Conservation (phyloP, 805 yeast species). For the Pichia heedii region DNA sequence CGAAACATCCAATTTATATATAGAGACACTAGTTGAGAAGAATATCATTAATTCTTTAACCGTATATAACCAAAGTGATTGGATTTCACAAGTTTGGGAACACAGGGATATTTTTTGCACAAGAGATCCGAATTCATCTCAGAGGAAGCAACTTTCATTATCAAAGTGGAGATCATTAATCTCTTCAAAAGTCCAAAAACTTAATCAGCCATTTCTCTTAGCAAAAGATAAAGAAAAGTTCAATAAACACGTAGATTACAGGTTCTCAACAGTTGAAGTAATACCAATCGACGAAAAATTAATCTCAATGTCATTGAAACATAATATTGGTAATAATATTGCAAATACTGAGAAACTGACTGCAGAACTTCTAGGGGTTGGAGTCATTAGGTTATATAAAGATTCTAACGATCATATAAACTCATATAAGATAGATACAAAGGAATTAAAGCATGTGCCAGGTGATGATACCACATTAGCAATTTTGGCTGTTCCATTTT, state of each 20-base stretch:
- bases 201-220: background rate
- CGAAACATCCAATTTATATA: background rate
- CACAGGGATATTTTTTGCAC: constrained; percentile 1
- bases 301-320: background rate
- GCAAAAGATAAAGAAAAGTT: background rate
- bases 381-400: constrained; percentile 60
- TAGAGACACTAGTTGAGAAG: constrained; percentile 1
- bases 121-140: background rate
- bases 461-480: constrained; percentile 65
- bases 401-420: constrained; percentile 32
- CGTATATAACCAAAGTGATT: background rate
- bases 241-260: constrained; percentile 19
- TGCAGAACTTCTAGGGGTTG: constrained; percentile 63
- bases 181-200: background rate
- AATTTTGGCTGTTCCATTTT: constrained; percentile 79
- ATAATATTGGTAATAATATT: constrained; percentile 7
- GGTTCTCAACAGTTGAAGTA: constrained; percentile 28
- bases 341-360: constrained; percentile 34
- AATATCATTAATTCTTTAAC: background rate
- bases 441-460: constrained; percentile 11
- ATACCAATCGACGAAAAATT: constrained; percentile 22
- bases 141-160: background rate
- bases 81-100: constrained; percentile 3
- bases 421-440: constrained; percentile 12
- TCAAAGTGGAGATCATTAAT: background rate